Evolutionary conservation across 2,329 filamentous ascomycete species (phyloP).

Genomic region (Ophiocordyceps camponoti-leonardi): DNA sequence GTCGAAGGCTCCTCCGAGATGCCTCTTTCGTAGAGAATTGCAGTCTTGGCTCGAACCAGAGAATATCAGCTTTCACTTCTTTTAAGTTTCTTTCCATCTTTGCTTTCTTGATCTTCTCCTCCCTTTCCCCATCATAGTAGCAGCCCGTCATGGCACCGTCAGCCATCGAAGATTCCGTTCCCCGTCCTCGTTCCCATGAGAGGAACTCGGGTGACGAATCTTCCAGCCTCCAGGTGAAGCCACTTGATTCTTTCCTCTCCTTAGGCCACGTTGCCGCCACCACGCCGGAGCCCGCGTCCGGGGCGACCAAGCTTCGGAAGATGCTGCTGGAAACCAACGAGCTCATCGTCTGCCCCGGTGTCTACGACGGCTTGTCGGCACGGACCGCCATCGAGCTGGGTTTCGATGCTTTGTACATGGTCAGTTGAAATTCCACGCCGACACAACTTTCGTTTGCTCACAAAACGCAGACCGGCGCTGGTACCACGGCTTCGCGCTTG

Average conservation of each 20-base stretch:
- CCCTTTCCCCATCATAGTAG: neutral
- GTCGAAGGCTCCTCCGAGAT: neutral
- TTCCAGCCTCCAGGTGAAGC: neutral
- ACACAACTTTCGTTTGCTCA: neutral
- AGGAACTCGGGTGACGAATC: neutral
- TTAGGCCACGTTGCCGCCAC: neutral
- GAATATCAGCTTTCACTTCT: neutral
- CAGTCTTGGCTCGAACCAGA: neutral
- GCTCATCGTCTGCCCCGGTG: neutral
- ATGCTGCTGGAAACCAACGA: neutral
- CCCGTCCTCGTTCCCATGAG: neutral
- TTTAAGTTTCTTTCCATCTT: neutral
- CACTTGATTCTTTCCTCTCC: neutral
- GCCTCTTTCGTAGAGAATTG: neutral
- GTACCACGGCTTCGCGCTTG: neutral
- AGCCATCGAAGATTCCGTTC: neutral
- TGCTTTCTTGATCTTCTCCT: no score
- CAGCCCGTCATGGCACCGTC: neutral
- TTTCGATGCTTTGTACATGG: neutral
- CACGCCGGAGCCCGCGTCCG: neutral
- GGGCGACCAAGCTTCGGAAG: neutral
- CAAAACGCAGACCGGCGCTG: neutral
- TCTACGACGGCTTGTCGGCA: neutral
- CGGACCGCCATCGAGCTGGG: neutral
- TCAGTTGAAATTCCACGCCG: neutral